Conservation (phyloP, 2,329 filamentous ascomycete genomes). For the Alternaria brassicae region DNA sequence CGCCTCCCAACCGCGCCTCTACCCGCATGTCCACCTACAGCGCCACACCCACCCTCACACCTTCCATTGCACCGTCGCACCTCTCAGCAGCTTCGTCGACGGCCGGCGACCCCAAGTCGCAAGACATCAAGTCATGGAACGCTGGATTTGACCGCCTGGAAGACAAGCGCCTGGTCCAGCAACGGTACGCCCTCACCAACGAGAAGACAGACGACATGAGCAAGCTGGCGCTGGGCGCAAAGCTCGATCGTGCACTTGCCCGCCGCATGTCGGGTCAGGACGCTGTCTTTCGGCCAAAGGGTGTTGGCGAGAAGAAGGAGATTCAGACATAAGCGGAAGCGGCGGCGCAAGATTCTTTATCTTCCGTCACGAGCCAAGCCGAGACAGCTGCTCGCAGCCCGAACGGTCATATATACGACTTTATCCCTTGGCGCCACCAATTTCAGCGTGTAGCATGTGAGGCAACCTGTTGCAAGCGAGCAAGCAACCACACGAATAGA, state of each 20-base stretch:
- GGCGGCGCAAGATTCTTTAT: background rate
- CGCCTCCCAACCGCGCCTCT: slow-evolving; percentile 48
- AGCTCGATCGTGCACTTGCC: slow-evolving; percentile 85
- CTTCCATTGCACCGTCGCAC: slow-evolving; percentile 58
- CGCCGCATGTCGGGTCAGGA: slow-evolving; percentile 89
- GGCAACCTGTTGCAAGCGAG: slow-evolving; percentile 13
- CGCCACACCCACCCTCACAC: slow-evolving; percentile 58
- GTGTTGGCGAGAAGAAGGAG: slow-evolving; percentile 45
- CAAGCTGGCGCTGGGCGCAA: slow-evolving; percentile 87
- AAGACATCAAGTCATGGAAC: slow-evolving; percentile 77
- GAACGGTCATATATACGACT: slow-evolving; percentile 1
- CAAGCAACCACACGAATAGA: background rate
- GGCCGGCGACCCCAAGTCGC: slow-evolving; percentile 58
- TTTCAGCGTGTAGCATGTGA: slow-evolving; percentile 14
- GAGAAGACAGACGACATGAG: slow-evolving; percentile 83
- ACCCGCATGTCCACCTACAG: slow-evolving; percentile 61
- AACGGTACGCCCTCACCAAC: slow-evolving; percentile 79
- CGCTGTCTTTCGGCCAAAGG: slow-evolving; percentile 74
- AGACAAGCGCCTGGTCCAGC: slow-evolving; percentile 82
- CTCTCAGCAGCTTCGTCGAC: slow-evolving; percentile 47
- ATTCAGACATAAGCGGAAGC: slow-evolving; percentile 31
- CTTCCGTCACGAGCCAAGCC: background rate
- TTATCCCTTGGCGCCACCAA: slow-evolving; percentile 6
- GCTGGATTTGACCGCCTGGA: slow-evolving; percentile 85
- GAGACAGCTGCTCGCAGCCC: slow-evolving; percentile 17